phyloP scores from a whole-genome alignment of 2,329 filamentous ascomycete species.

The Xylariaceae sp. region DNA sequence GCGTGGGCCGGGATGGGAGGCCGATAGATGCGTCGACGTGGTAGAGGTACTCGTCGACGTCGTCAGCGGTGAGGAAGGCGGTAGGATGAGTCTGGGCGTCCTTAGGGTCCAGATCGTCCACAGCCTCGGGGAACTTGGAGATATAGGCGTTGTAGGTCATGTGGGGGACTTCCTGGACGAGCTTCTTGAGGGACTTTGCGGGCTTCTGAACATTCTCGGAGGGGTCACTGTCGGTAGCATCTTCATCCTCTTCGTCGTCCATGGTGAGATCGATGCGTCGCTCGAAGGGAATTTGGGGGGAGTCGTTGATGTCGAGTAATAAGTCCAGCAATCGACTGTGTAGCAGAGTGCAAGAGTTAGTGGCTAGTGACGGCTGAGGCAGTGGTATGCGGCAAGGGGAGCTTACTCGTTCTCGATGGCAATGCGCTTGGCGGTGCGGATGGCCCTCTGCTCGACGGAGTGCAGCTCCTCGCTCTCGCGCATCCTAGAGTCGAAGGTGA shows the following conservation, averaged over 20 bases:
- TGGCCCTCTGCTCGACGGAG: conserved; percentile 75
- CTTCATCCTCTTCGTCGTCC: conserved; percentile 39
- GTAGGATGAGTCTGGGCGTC: conserved; percentile 57
- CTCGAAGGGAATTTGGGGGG: conserved; percentile 70
- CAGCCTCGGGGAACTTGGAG: conserved; percentile 59
- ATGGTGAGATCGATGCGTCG: conserved; percentile 71
- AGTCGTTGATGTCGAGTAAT: conserved; percentile 85
- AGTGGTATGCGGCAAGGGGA: conserved; percentile 17
- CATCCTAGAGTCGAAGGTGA: conserved; percentile 74
- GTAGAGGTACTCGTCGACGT: conserved; percentile 72
- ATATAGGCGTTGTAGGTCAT: conserved; percentile 52
- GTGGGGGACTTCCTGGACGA: conserved; percentile 54
- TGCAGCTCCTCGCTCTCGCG: conserved; percentile 80
- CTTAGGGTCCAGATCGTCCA: conserved; percentile 48
- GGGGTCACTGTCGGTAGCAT: conserved; percentile 41
- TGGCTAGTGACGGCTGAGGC: conserved; percentile 2
- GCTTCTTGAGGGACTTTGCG: conserved; percentile 47
- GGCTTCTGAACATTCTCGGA: conserved; percentile 37
- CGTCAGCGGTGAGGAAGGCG: conserved; percentile 65
- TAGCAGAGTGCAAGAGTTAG: conserved; percentile 20
- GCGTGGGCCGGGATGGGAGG: conserved; percentile 43
- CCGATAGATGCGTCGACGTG: conserved; percentile 56
- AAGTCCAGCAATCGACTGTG: conserved; percentile 81
- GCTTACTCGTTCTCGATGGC: conserved; percentile 90
- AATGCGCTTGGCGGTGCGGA: conserved; percentile 76